Evolutionary conservation across 768 basidiomycete genomes (phyloP), one percentile per base, ranked within the genome.

Genomic region (Hypholoma sublateritium): DNA sequence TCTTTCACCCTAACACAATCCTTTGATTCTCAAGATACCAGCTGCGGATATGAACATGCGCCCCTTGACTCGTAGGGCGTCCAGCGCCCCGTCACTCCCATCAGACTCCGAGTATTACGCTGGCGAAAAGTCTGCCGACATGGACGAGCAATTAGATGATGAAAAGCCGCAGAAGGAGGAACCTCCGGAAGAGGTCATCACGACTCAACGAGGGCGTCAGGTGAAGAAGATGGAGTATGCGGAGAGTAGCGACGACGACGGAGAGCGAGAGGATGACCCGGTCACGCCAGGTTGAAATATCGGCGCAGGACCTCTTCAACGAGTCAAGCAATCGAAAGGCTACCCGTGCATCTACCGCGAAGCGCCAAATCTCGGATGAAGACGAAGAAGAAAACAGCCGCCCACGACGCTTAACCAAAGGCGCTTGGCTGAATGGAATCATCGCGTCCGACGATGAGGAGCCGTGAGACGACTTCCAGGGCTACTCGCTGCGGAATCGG

Each of bases 81-180:
- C 68, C n/a, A 73, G 74, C 9, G 69, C 66, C 21, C 67, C 72
- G 39, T 80, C 79, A 46, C 68, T 67, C 21, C 67, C 72, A 41
- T 80, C 79, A 48, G 80, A 78, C 17, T 81, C 80, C 3, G 79
- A 80, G 64, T 83, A 82, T 62, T 72, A 77, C 55, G 76, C 72
- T 55, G 79, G 79, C 53, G 80, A 80, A 50, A 76, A 75, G 60
- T 78, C 77, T 3, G 69, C 73, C 53, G 70, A 74, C 43, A 63
- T 65, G 51, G 69, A 67, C 44, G 68, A 66, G 8, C 59, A 59
- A 17, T 68, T 67, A 44, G 65, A 62, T 14, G 64, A 63, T n/a
- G 61, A 66, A 25, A 64, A 64, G 16, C 59, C 54, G 11, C 68
- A 70, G 19, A 70, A 71, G 11, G 72, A 78, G 11, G 28, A 32